Evolutionary conservation across 768 basidiomycete species (phyloP), one percentile per base, ranked within the genome.

Genomic region (Tephrocybe sp.): DNA sequence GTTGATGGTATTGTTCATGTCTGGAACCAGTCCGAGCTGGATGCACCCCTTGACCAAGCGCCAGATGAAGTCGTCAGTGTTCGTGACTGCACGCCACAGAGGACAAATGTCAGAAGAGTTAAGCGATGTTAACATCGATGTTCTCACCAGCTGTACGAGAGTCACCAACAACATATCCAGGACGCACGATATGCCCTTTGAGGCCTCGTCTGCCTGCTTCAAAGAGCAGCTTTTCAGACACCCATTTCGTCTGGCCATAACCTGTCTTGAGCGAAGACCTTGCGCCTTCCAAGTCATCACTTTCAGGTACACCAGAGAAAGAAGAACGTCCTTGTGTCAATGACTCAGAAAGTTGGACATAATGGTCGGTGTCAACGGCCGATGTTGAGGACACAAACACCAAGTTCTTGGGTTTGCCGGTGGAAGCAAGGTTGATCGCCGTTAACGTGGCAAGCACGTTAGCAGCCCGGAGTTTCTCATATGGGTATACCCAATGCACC

Each of bases 401-500:
- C 49, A 97, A 64, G 2, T 73, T 64, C 70, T 99, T 99, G 27
- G 84, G 79, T 61, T 83, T 90, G 19, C 75, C 73, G 7, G 78
- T 75, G 11, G 84, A 79, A 3, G 91, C 91, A 22, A 99, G 79
- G 27, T 88, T 79, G 36, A 97, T 75, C 5, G 85, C 84, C 2
- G 88, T 87, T 49, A 99, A 62, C 5, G 97, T 99, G 0, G 88
- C 86, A 10, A 94, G 61, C n/a, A 98, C 97, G 66, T 99, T 99
- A 12, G 94, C 81, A 0, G 86, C 77, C 6, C 94, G 88, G 10
- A 99, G 77, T 64, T 85, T 92, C 64, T 94, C 87, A 69, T 99
- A 99, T 0, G 94, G 93, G 66, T 97, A 99, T 2, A 99, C 91
- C 97, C 97, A 99, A 62, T 99, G 97, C 12, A 98, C 92, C 91